Conservation (phyloP, 345 rosid species). For the Pseudoturritis turrita region DNA sequence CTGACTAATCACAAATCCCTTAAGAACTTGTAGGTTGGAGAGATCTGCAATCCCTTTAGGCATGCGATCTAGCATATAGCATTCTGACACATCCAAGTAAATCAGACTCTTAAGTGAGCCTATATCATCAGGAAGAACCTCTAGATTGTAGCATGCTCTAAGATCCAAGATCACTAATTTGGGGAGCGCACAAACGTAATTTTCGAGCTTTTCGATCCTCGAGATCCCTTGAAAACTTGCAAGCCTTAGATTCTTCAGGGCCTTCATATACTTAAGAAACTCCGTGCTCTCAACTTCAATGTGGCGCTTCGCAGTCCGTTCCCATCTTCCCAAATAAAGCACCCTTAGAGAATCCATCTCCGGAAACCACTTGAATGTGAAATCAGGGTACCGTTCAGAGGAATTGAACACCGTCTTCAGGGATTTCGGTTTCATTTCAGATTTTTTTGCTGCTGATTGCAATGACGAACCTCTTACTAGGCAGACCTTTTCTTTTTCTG, state of each 20-base stretch:
- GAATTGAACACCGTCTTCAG: slow-evolving; percentile 42
- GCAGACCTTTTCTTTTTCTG: slow-evolving; percentile 23
- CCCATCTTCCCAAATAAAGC: slow-evolving; percentile 51
- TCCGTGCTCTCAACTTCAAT: slow-evolving; percentile 39
- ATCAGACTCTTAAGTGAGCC: slow-evolving; percentile 34
- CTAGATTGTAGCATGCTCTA: slow-evolving; percentile 50
- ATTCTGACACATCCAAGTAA: slow-evolving; percentile 55
- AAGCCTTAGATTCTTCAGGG: slow-evolving; percentile 30
- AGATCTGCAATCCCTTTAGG: slow-evolving; percentile 39
- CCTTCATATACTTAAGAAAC: slow-evolving; percentile 27
- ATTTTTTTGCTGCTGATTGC: background rate
- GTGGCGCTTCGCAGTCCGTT: slow-evolving; percentile 30
- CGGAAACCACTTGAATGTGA: slow-evolving; percentile 32
- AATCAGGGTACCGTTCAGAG: slow-evolving; percentile 40
- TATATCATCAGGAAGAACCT: slow-evolving; percentile 40
- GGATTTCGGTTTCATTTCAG: background rate
- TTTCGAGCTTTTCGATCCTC: slow-evolving; percentile 36
- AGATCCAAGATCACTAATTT: slow-evolving; percentile 50
- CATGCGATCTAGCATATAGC: slow-evolving; percentile 44
- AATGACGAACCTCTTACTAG: slow-evolving; percentile 26
- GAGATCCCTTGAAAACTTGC: slow-evolving; percentile 59
- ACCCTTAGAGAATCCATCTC: slow-evolving; percentile 27
- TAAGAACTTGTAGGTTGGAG: slow-evolving; percentile 40
- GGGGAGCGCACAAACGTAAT: slow-evolving; percentile 11
- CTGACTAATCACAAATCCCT: slow-evolving; percentile 52